A percentile compares a stretch with the other conserved stretches of the same genome.
phyloP scores from a whole-genome alignment of 805 yeast genomes.

The Starmerella kuoi region DNA sequence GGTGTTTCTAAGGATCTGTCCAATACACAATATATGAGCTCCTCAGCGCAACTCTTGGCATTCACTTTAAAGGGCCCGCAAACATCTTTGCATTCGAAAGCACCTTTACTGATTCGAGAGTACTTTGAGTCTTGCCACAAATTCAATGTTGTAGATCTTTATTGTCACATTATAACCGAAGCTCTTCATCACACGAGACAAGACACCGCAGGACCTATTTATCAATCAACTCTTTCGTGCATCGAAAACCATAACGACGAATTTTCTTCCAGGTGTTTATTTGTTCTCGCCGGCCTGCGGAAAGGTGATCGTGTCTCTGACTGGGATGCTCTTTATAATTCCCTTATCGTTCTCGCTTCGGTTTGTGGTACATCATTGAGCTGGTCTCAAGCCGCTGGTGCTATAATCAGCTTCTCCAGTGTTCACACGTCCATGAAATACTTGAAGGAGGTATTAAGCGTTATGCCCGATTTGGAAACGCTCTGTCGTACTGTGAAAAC shows the following conservation, averaged over 20 bases:
- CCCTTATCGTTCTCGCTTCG: neutral
- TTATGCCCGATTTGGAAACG: neutral
- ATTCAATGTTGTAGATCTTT: neutral
- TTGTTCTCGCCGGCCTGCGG: constrained; percentile 27
- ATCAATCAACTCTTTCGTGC: constrained; percentile 12
- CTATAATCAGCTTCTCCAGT: constrained; percentile 16
- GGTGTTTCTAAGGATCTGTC: constrained; percentile 27
- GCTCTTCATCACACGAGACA: constrained; percentile 27
- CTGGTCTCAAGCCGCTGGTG: constrained; percentile 17
- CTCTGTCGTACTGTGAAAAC: neutral
- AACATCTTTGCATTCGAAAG: constrained; percentile 63
- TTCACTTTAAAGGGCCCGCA: constrained; percentile 66
- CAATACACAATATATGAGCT: constrained; percentile 40
- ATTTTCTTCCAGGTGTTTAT: constrained; percentile 18
- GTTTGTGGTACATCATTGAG: neutral
- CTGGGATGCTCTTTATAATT: constrained; percentile 24
- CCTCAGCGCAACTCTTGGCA: constrained; percentile 50
- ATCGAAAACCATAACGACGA: neutral
- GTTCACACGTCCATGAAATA: constrained; percentile 8
- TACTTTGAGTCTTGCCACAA: constrained; percentile 15
- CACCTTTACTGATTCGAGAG: constrained; percentile 36
- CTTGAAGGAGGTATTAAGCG: neutral
- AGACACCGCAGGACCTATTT: constrained; percentile 26
- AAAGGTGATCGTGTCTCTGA: constrained; percentile 30
- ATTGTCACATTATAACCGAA: constrained; percentile 20